Evolutionary conservation across 192 early-diverging fungal species (phyloP).

Genomic region (Chytriomyces confervae): DNA sequence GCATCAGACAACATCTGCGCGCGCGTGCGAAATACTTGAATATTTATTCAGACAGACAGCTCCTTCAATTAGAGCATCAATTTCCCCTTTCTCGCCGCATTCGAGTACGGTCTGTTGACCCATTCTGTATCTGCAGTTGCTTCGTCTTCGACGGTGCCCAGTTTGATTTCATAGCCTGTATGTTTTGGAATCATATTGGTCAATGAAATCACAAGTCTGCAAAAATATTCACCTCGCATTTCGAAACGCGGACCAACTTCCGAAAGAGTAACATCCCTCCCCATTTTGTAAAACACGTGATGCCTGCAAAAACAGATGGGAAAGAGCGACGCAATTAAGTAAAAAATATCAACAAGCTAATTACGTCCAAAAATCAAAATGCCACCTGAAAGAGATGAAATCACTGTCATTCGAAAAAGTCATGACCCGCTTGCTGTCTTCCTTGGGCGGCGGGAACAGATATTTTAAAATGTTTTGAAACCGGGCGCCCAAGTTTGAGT

Average conservation of each 20-base stretch:
- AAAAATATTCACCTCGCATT: constrained; percentile 65
- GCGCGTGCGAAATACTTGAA: too few species aligned
- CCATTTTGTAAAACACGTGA: constrained; percentile 92
- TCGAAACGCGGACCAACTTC: constrained; percentile 99
- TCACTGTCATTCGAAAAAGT: constrained; percentile 97
- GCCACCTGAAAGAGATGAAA: constrained; percentile 88
- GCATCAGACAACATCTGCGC: too few species aligned
- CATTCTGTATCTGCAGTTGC: constrained; percentile 94
- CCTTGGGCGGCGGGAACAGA: constrained; percentile 97
- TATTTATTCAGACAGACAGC: too few species aligned
- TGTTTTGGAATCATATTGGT: too few species aligned
- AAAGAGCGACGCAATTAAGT: too few species aligned
- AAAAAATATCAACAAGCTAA: too few species aligned
- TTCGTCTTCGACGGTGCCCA: constrained; percentile 92
- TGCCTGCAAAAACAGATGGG: constrained; percentile 61
- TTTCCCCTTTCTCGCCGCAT: constrained; percentile 81
- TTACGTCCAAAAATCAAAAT: background rate
- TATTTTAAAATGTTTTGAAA: constrained; percentile 90
- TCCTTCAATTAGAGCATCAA: constrained; percentile 12
- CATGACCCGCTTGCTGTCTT: constrained; percentile 94
- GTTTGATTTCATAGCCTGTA: constrained; percentile 85
- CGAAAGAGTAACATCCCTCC: constrained; percentile 89
- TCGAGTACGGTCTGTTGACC: constrained; percentile 86
- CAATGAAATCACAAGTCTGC: too few species aligned
- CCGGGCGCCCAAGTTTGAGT: constrained; percentile 80